Percentiles rank a stretch among this genome's conserved stretches.
Evolutionary conservation across 495 filamentous ascomycete species (phyloP).

Genomic region (Penicillium ucsense): DNA sequence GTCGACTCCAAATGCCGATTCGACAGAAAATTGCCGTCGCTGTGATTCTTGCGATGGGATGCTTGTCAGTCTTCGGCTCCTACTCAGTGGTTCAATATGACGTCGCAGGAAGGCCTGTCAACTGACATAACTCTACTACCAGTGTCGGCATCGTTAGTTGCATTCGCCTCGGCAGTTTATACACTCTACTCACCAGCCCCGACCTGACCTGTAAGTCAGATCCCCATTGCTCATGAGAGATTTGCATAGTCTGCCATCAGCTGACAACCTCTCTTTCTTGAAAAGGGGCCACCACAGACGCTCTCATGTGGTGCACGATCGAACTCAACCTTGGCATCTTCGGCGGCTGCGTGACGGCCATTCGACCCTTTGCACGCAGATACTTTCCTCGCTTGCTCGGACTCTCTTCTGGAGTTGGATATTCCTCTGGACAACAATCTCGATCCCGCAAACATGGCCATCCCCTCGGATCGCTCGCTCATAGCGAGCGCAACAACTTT

Average conservation of each 20-base stretch:
- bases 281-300: slow-evolving; percentile 22
- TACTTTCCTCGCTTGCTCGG: slow-evolving; percentile 27
- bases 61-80: slow-evolving; percentile 14
- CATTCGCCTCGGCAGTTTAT: slow-evolving; percentile 20
- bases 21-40: slow-evolving; percentile 22
- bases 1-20: slow-evolving; percentile 21
- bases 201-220: slow-evolving; percentile 20
- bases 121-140: background rate
- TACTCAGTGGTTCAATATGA: background rate
- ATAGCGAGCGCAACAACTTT: slow-evolving; percentile 14
- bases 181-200: slow-evolving; percentile 11
- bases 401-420: slow-evolving; percentile 11
- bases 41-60: slow-evolving; percentile 19
- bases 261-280: background rate
- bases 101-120: too few species aligned
- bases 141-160: slow-evolving; percentile 24
- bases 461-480: slow-evolving; percentile 18
- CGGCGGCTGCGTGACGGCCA: slow-evolving; percentile 25
- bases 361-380: slow-evolving; percentile 23
- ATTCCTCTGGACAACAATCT: slow-evolving; percentile 1
- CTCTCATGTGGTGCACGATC: slow-evolving; percentile 23
- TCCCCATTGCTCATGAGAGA: background rate
- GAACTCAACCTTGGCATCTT: slow-evolving; percentile 28
- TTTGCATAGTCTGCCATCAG: background rate
- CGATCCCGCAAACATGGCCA: slow-evolving; percentile 16